Percentiles rank a stretch among this genome's conserved stretches.
These are phyloP conservation scores for Pichia sp. DNA, from an alignment of 1,139 yeast species.

Conservation along the genomic window DNA sequence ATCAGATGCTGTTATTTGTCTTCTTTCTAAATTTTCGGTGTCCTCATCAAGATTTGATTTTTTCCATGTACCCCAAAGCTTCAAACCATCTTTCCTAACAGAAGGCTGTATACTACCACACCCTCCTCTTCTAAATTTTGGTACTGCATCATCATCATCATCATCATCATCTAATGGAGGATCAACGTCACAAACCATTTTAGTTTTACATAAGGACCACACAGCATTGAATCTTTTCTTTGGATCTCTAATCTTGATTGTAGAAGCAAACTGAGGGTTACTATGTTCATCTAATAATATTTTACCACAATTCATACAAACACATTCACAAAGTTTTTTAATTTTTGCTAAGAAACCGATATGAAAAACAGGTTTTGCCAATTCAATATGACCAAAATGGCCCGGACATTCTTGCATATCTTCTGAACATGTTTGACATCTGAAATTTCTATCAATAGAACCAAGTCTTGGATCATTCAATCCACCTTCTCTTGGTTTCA, in stretches of 20 bases:
- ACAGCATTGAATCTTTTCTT: conserved; percentile 95
- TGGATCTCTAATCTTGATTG: conserved; percentile 84
- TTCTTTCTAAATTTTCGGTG: conserved; percentile 86
- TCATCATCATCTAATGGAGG: conserved; percentile 54
- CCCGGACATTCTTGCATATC: conserved; percentile 99
- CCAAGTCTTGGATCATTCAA: conserved; percentile 95
- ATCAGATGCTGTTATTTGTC: conserved; percentile 82
- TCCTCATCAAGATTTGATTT: conserved; percentile 75
- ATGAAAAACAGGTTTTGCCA: conserved; percentile 97
- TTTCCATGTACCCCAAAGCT: conserved; percentile 97
- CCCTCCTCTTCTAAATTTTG: conserved; percentile 71
- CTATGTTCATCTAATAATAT: conserved; percentile 72
- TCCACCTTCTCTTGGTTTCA: conserved; percentile 94
- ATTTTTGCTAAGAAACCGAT: conserved; percentile 91
- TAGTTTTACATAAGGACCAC: conserved; percentile 86
- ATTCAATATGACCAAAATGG: conserved; percentile 97
- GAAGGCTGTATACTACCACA: conserved; percentile 98
- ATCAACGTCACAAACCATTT: conserved; percentile 94
- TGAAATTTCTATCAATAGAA: conserved; percentile 91
- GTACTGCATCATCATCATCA: conserved; percentile 28
- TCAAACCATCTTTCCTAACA: conserved; percentile 90
- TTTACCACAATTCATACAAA: conserved; percentile 98
- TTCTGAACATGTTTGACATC: conserved; percentile 98
- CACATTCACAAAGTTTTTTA: conserved; percentile 91
- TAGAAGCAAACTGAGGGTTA: conserved; percentile 82